Evolutionary conservation across 129 eudicot genomes (phyloP).

Genomic region (Helianthus annuus): HanXRQr2.0-SUNRISE NC_035441.2:171810543-171811042

Average conservation of each 20-base stretch:
- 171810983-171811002: conserved; percentile 16
- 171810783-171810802: conserved; percentile 79
- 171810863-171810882: conserved; percentile 79
- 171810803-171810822: conserved; percentile 70
- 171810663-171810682: conserved; percentile 83
- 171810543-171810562: conserved; percentile 71
- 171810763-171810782: conserved; percentile 54
- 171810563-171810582: conserved; percentile 66
- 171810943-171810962: background rate
- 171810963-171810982: background rate
- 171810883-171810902: conserved; percentile 90
- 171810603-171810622: conserved; percentile 47
- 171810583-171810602: conserved; percentile 39
- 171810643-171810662: conserved; percentile 43
- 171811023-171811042: conserved; percentile 92
- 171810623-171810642: conserved; percentile 49
- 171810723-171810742: background rate
- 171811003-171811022: conserved; percentile 90
- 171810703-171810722: conserved; percentile 23
- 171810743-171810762: background rate
- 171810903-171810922: conserved; percentile 80
- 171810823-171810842: conserved; percentile 52
- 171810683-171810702: conserved; percentile 86
- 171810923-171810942: conserved; percentile 36
- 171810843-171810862: conserved; percentile 61